Evolutionary conservation across 2,329 filamentous ascomycete species (phyloP).

Genomic region (Pseudopyrenochaeta lycopersici): DNA sequence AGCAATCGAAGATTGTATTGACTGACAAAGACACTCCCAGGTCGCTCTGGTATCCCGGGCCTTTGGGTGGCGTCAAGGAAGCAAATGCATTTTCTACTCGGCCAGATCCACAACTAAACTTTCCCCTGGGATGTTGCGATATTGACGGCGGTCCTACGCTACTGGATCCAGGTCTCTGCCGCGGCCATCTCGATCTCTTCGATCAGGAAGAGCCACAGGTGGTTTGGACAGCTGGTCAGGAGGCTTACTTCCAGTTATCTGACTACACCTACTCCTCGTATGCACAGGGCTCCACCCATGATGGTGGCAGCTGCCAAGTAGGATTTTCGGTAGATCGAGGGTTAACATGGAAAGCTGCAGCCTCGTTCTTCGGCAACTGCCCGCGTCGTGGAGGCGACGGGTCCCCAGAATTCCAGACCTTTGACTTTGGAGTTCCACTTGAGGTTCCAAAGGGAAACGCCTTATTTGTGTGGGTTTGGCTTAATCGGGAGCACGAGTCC

Average conservation of each 20-base stretch:
- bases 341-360: constrained; percentile 53
- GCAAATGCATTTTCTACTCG: constrained; percentile 34
- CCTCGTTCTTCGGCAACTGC: constrained; percentile 55
- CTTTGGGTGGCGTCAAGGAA: constrained; percentile 54
- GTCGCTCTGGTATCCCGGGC: constrained; percentile 51
- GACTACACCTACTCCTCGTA: constrained; percentile 19
- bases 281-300: constrained; percentile 49
- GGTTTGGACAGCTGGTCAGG: constrained; percentile 51
- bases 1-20: no score
- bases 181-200: constrained; percentile 52
- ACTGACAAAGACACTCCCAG: constrained; percentile 36
- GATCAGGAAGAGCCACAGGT: constrained; percentile 50
- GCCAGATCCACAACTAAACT: constrained; percentile 40
- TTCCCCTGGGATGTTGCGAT: constrained; percentile 55
- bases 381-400: constrained; percentile 48
- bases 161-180: constrained; percentile 44
- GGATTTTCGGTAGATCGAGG: constrained; percentile 54
- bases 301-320: constrained; percentile 55
- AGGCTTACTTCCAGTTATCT: constrained; percentile 43
- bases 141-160: constrained; percentile 17
- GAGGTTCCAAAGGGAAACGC: constrained; percentile 49
- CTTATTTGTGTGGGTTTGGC: constrained; percentile 57
- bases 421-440: constrained; percentile 53
- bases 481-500: constrained; percentile 57
- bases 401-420: constrained; percentile 42